Evolutionary conservation across 2,329 filamentous ascomycete species (phyloP).

Genomic region (Beauveria pseudobassiana): DNA sequence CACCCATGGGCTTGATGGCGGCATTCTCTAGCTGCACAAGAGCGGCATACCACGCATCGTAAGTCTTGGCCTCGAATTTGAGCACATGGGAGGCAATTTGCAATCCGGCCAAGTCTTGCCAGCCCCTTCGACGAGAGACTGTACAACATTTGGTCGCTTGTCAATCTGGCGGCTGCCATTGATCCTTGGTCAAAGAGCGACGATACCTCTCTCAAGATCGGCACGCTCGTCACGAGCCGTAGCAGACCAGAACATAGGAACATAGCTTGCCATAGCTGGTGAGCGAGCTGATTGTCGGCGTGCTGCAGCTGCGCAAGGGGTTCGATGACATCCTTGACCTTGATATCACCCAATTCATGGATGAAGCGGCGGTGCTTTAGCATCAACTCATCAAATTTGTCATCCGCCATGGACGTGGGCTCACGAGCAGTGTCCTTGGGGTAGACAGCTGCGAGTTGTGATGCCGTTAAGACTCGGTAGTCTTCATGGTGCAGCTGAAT

Average conservation of each 20-base stretch:
- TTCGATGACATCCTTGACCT: constrained; percentile 80
- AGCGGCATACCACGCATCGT: constrained; percentile 96
- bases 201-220: constrained; percentile 85
- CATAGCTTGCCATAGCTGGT: constrained; percentile 82
- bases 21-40: constrained; percentile 84
- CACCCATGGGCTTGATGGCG: constrained; percentile 74
- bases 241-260: constrained; percentile 92
- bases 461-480: constrained; percentile 69
- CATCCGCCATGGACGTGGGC: constrained; percentile 67
- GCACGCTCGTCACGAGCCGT: constrained; percentile 79
- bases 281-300: constrained; percentile 70
- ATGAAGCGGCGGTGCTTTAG: constrained; percentile 75
- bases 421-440: constrained; percentile 60
- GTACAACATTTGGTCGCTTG: constrained; percentile 89
- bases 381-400: constrained; percentile 74
- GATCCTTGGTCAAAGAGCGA: constrained; percentile 93
- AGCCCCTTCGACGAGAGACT: constrained; percentile 82
- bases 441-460: constrained; percentile 66
- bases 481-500: constrained; percentile 77
- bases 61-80: constrained; percentile 90
- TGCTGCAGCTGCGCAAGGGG: constrained; percentile 90
- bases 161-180: constrained; percentile 87
- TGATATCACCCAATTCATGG: constrained; percentile 74
- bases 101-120: constrained; percentile 79
- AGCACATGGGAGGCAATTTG: constrained; percentile 90